These are phyloP conservation scores for Cicer judaicum DNA, from an alignment of 306 rosid species.

Conservation along the genomic window DNA sequence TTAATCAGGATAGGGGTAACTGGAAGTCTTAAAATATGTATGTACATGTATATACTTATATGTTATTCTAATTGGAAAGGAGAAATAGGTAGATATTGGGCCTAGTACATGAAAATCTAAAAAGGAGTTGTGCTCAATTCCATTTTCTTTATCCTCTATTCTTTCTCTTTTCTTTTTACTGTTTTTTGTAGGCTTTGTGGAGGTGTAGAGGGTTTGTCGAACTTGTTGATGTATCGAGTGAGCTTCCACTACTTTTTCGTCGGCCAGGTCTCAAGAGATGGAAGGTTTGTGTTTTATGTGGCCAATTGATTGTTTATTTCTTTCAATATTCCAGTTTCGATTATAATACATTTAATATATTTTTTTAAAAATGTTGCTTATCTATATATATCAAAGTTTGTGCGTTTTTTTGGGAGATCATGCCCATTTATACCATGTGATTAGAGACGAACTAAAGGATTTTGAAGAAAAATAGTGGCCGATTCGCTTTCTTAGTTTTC, in stretches of 20 bases:
- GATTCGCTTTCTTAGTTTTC: slow-evolving; percentile 30
- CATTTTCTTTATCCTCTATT: not conserved
- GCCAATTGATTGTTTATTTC: slow-evolving; percentile 18
- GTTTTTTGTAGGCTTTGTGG: slow-evolving; percentile 71
- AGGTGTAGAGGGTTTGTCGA: slow-evolving; percentile 78
- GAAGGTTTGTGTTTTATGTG: slow-evolving; percentile 66
- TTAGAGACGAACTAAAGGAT: not conserved
- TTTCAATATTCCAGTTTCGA: slow-evolving; percentile 25
- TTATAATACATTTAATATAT: not conserved
- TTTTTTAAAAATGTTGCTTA: not conserved
- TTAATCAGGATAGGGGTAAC: no score
- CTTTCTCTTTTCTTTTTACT: slow-evolving; percentile 1
- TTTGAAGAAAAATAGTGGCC: slow-evolving; percentile 24
- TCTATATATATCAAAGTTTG: slow-evolving; percentile 20
- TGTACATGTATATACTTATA: no score
- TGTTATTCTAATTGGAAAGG: not conserved
- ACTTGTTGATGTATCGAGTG: slow-evolving; percentile 84
- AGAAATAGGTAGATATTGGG: not conserved
- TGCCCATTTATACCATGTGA: slow-evolving; percentile 3
- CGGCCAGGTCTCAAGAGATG: slow-evolving; percentile 86
- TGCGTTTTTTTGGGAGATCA: not conserved
- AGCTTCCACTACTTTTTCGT: slow-evolving; percentile 84
- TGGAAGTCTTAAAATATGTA: no score
- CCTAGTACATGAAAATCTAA: not conserved
- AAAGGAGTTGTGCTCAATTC: not conserved